A percentile compares a stretch with the other conserved stretches of the same genome.
phyloP scores from a whole-genome alignment of 441 rosid genomes.

The Populus hybrid region DNA sequence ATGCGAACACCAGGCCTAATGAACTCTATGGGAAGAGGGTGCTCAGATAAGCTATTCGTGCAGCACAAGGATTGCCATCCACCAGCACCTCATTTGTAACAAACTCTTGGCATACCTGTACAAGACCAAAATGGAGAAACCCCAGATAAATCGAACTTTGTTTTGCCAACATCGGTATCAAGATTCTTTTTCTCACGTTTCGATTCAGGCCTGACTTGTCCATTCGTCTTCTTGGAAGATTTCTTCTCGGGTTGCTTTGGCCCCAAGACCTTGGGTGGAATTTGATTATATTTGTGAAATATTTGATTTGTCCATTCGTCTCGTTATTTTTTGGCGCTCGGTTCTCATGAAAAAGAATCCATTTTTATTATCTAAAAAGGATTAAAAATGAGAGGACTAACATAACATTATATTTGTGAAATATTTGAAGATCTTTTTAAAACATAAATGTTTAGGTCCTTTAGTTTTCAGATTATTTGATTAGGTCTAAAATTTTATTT shows the following conservation, averaged over 20 bases:
- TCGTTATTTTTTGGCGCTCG: too few relatives aligned
- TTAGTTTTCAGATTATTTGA: too few relatives aligned
- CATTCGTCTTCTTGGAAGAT: conserved; percentile 34
- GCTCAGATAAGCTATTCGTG: conserved; percentile 47
- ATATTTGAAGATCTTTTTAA: too few relatives aligned
- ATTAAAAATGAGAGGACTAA: too few relatives aligned
- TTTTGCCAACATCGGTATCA: conserved; percentile 33
- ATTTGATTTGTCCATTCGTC: too few relatives aligned
- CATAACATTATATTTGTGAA: too few relatives aligned
- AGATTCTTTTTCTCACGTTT: conserved; percentile 48
- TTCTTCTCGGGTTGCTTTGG: conserved; percentile 45
- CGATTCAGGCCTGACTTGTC: conserved; percentile 33
- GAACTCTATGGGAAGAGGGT: conserved; percentile 60
- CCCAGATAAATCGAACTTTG: conserved; percentile 38
- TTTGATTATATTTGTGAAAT: conserved; percentile 8
- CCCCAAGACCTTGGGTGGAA: conserved; percentile 30
- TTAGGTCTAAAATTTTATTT: too few relatives aligned
- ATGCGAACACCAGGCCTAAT: conserved; percentile 48
- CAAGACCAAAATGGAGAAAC: conserved; percentile 64
- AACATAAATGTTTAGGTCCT: too few relatives aligned
- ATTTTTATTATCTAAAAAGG: too few relatives aligned
- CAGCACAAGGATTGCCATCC: conserved; percentile 80
- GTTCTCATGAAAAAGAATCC: too few relatives aligned
- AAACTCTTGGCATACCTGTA: conserved; percentile 49
- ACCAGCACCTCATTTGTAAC: conserved; percentile 67